These are phyloP conservation scores for Penicillium odoratum DNA, from an alignment of 495 filamentous ascomycete genomes.

Conservation along the genomic window DNA sequence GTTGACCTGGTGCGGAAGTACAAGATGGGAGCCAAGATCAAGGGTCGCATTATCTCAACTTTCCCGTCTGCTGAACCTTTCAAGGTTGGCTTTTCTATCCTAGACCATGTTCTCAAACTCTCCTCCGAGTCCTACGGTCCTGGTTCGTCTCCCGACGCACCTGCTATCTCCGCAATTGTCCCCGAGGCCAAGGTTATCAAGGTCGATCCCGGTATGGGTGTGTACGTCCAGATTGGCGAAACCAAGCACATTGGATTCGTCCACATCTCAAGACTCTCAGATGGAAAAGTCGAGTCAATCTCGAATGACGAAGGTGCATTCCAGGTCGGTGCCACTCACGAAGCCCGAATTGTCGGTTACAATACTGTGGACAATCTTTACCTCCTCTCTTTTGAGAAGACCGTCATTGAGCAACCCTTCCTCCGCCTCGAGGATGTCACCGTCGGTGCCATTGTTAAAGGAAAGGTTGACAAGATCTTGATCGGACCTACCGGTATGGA, in stretches of 20 bases:
- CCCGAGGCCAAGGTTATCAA: constrained; percentile 73
- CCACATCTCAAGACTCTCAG: constrained; percentile 87
- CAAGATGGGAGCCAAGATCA: constrained; percentile 81
- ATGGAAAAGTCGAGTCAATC: constrained; percentile 80
- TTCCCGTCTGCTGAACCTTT: constrained; percentile 74
- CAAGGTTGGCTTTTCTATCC: constrained; percentile 81
- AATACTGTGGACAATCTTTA: constrained; percentile 84
- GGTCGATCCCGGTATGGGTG: constrained; percentile 72
- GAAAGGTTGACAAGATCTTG: constrained; percentile 80
- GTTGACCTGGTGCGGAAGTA: constrained; percentile 69
- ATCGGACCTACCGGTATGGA: constrained; percentile 69
- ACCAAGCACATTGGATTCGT: constrained; percentile 78
- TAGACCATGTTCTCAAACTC: constrained; percentile 77
- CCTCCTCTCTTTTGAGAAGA: constrained; percentile 79
- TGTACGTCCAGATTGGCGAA: constrained; percentile 79
- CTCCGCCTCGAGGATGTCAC: constrained; percentile 85
- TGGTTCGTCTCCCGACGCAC: constrained; percentile 50
- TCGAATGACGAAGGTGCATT: constrained; percentile 73
- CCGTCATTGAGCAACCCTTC: constrained; percentile 82
- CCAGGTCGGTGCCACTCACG: constrained; percentile 72
- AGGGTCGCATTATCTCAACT: constrained; percentile 81
- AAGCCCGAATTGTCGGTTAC: constrained; percentile 80
- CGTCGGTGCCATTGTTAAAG: constrained; percentile 78
- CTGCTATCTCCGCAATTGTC: constrained; percentile 74
- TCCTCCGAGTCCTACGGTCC: constrained; percentile 47